A percentile compares a stretch with the other conserved stretches of the same genome.
Evolutionary conservation across 768 basidiomycete genomes (phyloP).

Genomic region (Flagelloscypha sp.): DNA sequence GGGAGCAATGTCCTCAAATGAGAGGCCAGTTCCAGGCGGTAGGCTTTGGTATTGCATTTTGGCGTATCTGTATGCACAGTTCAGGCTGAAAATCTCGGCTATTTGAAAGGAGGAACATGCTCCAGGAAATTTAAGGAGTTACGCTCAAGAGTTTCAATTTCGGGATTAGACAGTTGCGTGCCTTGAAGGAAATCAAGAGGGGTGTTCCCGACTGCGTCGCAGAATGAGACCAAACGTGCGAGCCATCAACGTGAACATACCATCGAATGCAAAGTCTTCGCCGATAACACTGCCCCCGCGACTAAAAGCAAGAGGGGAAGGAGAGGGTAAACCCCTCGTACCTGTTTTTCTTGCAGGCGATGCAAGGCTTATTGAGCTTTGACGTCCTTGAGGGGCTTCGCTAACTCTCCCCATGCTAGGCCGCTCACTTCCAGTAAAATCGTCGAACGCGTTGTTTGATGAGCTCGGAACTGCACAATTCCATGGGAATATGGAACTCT

Average conservation of each 20-base stretch:
- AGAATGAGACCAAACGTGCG: conserved; percentile 13
- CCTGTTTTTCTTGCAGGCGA: too few relatives aligned
- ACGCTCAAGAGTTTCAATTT: conserved; percentile 55
- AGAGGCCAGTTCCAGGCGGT: conserved; percentile 38
- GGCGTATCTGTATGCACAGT: conserved; percentile 45
- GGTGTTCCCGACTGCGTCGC: conserved; percentile 16
- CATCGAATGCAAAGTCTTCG: conserved; percentile 62
- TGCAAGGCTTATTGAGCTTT: too few relatives aligned
- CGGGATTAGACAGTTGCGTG: conserved; percentile 49
- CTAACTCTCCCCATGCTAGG: conserved; percentile 45
- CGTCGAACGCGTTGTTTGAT: conserved; percentile 33
- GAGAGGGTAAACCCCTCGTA: too few relatives aligned
- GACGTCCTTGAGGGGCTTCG: conserved; percentile 38
- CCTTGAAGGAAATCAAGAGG: conserved; percentile 28
- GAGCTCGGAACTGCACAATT: conserved; percentile 58
- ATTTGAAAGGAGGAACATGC: conserved; percentile 28
- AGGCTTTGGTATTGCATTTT: conserved; percentile 67
- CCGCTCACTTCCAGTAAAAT: conserved; percentile 32
- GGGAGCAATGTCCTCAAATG: conserved; percentile 63
- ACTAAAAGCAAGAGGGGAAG: conserved; percentile 42
- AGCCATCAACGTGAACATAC: conserved; percentile 26
- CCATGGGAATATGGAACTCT: conserved; percentile 74
- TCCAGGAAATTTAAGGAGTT: conserved; percentile 78
- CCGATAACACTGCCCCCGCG: conserved; percentile 36
- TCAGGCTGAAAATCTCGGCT: conserved; percentile 9